Conservation (phyloP, 1,284 basidiomycete genomes). For the Puccinia polysora region DNA sequence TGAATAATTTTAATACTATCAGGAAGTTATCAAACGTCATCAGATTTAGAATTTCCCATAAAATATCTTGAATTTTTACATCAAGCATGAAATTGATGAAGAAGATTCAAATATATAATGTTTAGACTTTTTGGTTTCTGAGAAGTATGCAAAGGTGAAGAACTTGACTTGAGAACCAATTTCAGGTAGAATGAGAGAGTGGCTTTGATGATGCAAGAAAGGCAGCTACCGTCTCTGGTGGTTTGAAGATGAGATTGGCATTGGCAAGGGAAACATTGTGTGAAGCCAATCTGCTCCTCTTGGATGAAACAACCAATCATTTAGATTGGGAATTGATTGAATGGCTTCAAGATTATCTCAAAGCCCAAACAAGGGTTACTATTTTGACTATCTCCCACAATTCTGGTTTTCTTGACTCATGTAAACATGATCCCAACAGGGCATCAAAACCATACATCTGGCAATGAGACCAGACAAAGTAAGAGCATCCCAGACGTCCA, state of each 20-base stretch:
- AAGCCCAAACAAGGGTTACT: conserved; percentile 73
- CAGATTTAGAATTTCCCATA: conserved; percentile 53
- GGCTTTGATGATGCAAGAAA: conserved; percentile 88
- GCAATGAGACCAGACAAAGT: no score
- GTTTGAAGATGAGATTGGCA: conserved; percentile 91
- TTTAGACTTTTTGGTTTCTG: conserved; percentile 50
- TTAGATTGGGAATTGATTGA: conserved; percentile 64
- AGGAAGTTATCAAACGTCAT: conserved; percentile 51
- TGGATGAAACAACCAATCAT: conserved; percentile 91
- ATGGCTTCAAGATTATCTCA: conserved; percentile 90
- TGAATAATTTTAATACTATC: not conserved
- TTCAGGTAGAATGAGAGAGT: conserved; percentile 67
- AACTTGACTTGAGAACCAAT: conserved; percentile 55
- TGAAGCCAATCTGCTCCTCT: conserved; percentile 85
- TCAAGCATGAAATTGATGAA: conserved; percentile 53
- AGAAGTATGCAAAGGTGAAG: conserved; percentile 55
- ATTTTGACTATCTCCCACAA: conserved; percentile 97
- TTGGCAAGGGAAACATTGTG: conserved; percentile 88
- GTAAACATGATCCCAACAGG: no score
- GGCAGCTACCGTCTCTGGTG: conserved; percentile 82
- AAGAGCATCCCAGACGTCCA: no score
- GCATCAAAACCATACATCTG: no score
- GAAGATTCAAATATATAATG: conserved; percentile 50
- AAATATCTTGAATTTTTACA: conserved; percentile 51
- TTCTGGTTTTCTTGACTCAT: conserved; percentile 94